Base-by-base conservation (phyloP, 257 asterid species). In the Capsicum pubescens region DNA sequence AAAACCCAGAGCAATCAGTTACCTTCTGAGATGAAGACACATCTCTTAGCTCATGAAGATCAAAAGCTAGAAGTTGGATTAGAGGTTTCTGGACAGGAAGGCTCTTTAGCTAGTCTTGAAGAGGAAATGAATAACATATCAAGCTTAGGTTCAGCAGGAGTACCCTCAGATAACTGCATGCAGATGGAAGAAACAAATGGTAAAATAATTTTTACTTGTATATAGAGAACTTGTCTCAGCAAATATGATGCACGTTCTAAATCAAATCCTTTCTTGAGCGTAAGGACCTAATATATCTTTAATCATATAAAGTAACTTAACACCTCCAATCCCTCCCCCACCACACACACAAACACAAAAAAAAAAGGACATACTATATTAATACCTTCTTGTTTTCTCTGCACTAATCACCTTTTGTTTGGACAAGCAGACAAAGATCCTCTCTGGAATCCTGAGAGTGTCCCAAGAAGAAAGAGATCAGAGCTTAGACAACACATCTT, bases 391-490 rank as follows among this genome's bases (percentile, higher is more conserved):
- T n/a, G n/a, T 58, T 50, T 36, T 14, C 36, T 59, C 15, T 63
- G 42, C 16, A n/a, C 7, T 79, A 52, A 42, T 63, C 87, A 84
- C 84, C 87, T 84, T 82, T 83, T 61, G 58, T 5, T 32, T 4
- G 11, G 4, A 61, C 88, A 84, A 68, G 48, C 17, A 46, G 72
- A 16, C 9, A 81, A 84, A 7, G 21, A 52, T 61, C 16, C 66
- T 10, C 55, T 70, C 21, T 85, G 90, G 92, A 85, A 82, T 66
- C 15, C 80, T 1, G 68, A 55, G 4, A 81, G 69, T 70, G 87
- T 89, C 15, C 56, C 58, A 10, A 91, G 74, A 88, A 88, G 61
- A 71, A 92, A 82, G 84, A 91, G 93, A 78, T 86, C 91, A 80
- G 85, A 55, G 81, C 83, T 86, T 3, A 86, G 83, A 17, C 89